Evolutionary conservation across 2,329 filamentous ascomycete genomes (phyloP).

Genomic region (Aspergillus versicolor): DNA sequence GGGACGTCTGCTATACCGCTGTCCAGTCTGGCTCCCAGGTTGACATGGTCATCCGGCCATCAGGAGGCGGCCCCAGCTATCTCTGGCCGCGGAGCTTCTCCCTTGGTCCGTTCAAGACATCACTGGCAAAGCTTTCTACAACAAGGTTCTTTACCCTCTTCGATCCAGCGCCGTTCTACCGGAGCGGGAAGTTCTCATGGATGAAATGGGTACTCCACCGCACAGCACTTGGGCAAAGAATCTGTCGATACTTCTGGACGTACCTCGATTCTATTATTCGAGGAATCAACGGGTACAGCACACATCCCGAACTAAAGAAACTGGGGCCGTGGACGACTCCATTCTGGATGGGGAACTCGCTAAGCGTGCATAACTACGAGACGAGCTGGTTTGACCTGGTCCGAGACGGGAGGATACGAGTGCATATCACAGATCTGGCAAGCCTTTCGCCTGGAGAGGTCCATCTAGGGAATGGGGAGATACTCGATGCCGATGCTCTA

Average conservation of each 20-base stretch:
- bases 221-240: neutral
- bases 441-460: slow-evolving; percentile 44
- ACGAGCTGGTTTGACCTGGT: slow-evolving; percentile 55
- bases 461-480: slow-evolving; percentile 44
- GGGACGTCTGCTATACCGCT: slow-evolving; percentile 59
- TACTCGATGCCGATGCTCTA: neutral
- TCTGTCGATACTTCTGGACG: slow-evolving; percentile 48
- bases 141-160: slow-evolving; percentile 67
- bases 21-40: slow-evolving; percentile 53
- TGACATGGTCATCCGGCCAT: slow-evolving; percentile 58
- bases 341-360: slow-evolving; percentile 52
- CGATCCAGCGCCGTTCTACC: slow-evolving; percentile 66
- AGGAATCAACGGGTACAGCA: slow-evolving; percentile 41
- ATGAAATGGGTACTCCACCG: neutral
- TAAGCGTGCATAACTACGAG: slow-evolving; percentile 59
- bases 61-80: slow-evolving; percentile 56
- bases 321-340: slow-evolving; percentile 37
- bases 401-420: slow-evolving; percentile 47
- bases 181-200: slow-evolving; percentile 30
- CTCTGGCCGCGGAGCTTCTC: slow-evolving; percentile 58
- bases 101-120: slow-evolving; percentile 25
- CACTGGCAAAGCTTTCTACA: slow-evolving; percentile 2
- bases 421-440: slow-evolving; percentile 53
- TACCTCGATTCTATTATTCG: slow-evolving; percentile 46
- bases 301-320: slow-evolving; percentile 35